These are phyloP conservation scores for Tulasnella sp. DNA, from an alignment of 768 basidiomycete species.

Conservation along the genomic window DNA sequence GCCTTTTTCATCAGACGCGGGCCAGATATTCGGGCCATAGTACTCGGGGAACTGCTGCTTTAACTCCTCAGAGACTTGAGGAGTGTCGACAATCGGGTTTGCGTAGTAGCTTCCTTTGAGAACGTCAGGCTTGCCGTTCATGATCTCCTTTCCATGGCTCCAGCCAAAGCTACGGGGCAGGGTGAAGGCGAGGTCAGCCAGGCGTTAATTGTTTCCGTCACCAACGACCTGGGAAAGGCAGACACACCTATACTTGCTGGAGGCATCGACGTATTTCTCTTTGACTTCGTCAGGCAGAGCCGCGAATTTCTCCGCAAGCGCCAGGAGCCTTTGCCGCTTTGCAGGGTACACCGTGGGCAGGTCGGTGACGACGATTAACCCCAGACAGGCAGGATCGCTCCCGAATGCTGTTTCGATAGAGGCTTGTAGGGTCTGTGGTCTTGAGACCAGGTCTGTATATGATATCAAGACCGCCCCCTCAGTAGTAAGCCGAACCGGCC, in stretches of 20 bases:
- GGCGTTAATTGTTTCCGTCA: not conserved
- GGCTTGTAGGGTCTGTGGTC: conserved; percentile 49
- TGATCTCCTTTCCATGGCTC: conserved; percentile 97
- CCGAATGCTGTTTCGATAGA: conserved; percentile 75
- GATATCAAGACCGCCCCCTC: conserved; percentile 60
- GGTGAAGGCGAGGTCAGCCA: not conserved
- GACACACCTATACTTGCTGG: conserved; percentile 67
- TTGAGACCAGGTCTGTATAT: conserved; percentile 53
- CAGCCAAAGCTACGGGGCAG: conserved; percentile 72
- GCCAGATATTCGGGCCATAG: conserved; percentile 87
- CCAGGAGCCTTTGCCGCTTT: conserved; percentile 69
- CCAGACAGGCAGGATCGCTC: conserved; percentile 66
- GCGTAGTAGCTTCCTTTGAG: conserved; percentile 95
- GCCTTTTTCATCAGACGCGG: conserved; percentile 46
- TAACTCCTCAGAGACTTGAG: conserved; percentile 56
- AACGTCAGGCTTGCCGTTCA: conserved; percentile 89
- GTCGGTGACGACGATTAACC: conserved; percentile 77
- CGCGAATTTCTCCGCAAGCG: conserved; percentile 71
- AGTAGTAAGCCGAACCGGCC: not conserved
- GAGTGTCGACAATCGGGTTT: conserved; percentile 66
- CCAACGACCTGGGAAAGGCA: not conserved
- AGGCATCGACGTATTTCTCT: conserved; percentile 70
- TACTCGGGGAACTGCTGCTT: conserved; percentile 67
- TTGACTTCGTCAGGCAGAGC: conserved; percentile 58
- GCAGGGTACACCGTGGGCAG: conserved; percentile 61